Evolutionary conservation across 1,139 yeast species (phyloP).

Genomic region (Petasospora fabianii): DNA sequence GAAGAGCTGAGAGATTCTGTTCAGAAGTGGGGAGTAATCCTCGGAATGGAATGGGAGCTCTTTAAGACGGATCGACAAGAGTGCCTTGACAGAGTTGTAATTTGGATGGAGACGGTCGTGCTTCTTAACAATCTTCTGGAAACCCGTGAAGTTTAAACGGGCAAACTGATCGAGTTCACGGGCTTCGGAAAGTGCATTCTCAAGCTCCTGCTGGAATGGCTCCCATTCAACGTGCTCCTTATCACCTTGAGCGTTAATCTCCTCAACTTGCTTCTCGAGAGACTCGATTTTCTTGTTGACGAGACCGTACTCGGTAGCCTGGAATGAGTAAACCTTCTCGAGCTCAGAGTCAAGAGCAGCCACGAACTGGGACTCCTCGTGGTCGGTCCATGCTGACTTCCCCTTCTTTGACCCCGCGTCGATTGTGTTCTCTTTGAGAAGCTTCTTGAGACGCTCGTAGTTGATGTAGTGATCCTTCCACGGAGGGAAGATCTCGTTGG

Average conservation of each 20-base stretch:
- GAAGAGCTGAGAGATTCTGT: slow-evolving; percentile 77
- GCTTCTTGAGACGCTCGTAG: slow-evolving; percentile 74
- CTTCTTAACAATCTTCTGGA: slow-evolving; percentile 89
- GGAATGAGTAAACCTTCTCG: slow-evolving; percentile 92
- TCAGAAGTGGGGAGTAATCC: slow-evolving; percentile 87
- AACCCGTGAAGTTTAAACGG: slow-evolving; percentile 90
- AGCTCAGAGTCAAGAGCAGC: slow-evolving; percentile 76
- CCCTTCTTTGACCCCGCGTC: slow-evolving; percentile 27
- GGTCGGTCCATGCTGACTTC: slow-evolving; percentile 56
- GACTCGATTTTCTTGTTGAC: slow-evolving; percentile 61
- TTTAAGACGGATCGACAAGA: slow-evolving; percentile 81
- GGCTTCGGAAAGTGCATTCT: slow-evolving; percentile 67
- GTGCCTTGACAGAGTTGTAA: slow-evolving; percentile 77
- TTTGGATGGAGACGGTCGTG: slow-evolving; percentile 87
- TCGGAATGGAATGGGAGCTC: slow-evolving; percentile 91
- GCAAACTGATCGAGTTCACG: slow-evolving; percentile 88
- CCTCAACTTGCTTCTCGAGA: slow-evolving; percentile 48
- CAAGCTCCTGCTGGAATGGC: slow-evolving; percentile 61
- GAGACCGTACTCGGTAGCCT: slow-evolving; percentile 64
- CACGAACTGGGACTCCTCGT: slow-evolving; percentile 82
- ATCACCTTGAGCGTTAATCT: slow-evolving; percentile 29
- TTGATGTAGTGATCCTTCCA: slow-evolving; percentile 84
- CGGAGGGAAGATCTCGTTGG: slow-evolving; percentile 78
- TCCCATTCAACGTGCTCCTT: slow-evolving; percentile 40
- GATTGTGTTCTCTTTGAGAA: slow-evolving; percentile 75